Evolutionary conservation across 495 filamentous ascomycete genomes (phyloP), one percentile per base, ranked within the genome.

Genomic region (Beverwykella pulmonaria): DNA sequence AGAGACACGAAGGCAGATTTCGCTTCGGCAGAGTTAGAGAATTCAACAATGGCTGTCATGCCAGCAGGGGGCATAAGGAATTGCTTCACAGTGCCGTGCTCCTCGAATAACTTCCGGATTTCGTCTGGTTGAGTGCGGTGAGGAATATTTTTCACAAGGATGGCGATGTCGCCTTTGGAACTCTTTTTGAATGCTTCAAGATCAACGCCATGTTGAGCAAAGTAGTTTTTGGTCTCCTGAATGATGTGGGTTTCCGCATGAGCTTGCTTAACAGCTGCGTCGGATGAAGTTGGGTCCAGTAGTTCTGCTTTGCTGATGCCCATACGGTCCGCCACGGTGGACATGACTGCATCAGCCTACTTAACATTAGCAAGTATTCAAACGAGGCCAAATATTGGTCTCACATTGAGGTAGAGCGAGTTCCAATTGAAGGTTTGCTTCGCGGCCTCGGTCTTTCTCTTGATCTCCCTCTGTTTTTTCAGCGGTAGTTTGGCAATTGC

Each of bases 211-310:
- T 97, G 88, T 7, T 87, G 80, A 25, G 83, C 79, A 71, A 99
- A 96, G 77, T 93, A 99, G 14, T 86, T 79, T 74, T 96, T 98
- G 0, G 93, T 96, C 74, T 98, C 95, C 79, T 96, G 91, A 65
- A 99, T 97, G 54, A 96, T 83, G 67, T 93, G 90, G 22, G 95
- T 97, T 79, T 99, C 94, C 39, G 95, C 94, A 75, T 96, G 90
- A 41, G 94, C 94, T 79, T 98, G 94, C 78, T 93, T 96, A 41
- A 98, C 90, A 39, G 92, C 93, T 57, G 93, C 92, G 75, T 95
- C 90, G 44, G 93, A 87, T 61, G 89, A 96, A 0, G 95, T 96
- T 8, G 94, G 94, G 76, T 99, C 92, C 41, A 99, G 80, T 25
- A 99, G 75, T 60, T 97, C 92, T 9, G 90, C 84, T 79, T 98